phyloP scores from a whole-genome alignment of 495 filamentous ascomycete species.

The Pyrenula aspistea region DNA sequence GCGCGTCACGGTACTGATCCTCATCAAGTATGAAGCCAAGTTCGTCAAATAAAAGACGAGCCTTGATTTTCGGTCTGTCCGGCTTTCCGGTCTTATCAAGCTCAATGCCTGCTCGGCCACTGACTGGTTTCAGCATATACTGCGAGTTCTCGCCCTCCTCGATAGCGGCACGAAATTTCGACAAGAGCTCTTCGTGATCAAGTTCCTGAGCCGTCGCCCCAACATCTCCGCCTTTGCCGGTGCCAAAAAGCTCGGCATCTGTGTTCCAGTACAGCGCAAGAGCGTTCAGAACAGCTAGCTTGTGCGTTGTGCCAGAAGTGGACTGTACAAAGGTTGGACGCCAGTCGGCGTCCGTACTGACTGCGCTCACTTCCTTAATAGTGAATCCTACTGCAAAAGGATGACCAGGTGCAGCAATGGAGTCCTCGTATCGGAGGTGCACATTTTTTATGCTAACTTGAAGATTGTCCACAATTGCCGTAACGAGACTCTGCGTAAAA shows the following conservation, averaged over 20 bases:
- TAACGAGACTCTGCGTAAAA: slow-evolving; percentile 87
- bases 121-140: slow-evolving; percentile 91
- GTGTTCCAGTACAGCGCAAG: slow-evolving; percentile 97
- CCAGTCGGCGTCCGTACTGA: slow-evolving; percentile 92
- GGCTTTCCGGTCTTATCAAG: slow-evolving; percentile 79
- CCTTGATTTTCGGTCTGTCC: slow-evolving; percentile 79
- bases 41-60: slow-evolving; percentile 83
- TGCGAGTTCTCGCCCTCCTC: slow-evolving; percentile 67
- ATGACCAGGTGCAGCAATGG: slow-evolving; percentile 88
- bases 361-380: slow-evolving; percentile 85
- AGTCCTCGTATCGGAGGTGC: slow-evolving; percentile 93
- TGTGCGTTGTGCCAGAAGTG: slow-evolving; percentile 70
- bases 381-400: slow-evolving; percentile 89
- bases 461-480: slow-evolving; percentile 94
- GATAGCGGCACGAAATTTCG: slow-evolving; percentile 65
- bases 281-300: slow-evolving; percentile 76
- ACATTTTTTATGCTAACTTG: slow-evolving; percentile 97
- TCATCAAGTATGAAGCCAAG: slow-evolving; percentile 92
- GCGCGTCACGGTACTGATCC: slow-evolving; percentile 86
- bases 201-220: slow-evolving; percentile 54
- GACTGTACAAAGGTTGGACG: slow-evolving; percentile 88
- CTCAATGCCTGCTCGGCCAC: slow-evolving; percentile 80
- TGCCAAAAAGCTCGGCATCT: slow-evolving; percentile 69
- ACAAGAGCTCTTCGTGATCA: slow-evolving; percentile 61
- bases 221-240: slow-evolving; percentile 47